These are phyloP conservation scores for Larix kaempferi DNA, from an alignment of 75 land plant species.

Conservation along the genomic window DNA sequence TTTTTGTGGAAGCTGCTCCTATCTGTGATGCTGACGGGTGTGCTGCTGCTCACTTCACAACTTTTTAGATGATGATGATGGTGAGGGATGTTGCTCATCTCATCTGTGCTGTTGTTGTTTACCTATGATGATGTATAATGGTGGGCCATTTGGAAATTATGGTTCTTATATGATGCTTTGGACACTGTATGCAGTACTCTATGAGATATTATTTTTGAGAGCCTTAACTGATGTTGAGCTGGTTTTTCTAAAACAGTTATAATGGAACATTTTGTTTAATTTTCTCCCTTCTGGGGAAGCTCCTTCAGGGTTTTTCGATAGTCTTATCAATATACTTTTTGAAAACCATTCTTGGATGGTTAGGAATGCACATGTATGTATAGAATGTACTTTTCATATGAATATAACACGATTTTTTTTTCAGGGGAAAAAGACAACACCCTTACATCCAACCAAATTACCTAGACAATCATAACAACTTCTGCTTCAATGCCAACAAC, in stretches of 20 bases:
- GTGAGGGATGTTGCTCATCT: too few relatives aligned
- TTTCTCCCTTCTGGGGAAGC: neutral
- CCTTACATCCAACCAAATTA: constrained; percentile 6
- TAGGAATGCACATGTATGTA: neutral
- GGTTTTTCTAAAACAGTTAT: too few relatives aligned
- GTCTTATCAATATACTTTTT: neutral
- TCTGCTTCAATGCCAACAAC: constrained; percentile 98
- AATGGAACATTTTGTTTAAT: too few relatives aligned
- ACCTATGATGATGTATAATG: too few relatives aligned
- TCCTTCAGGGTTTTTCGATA: neutral
- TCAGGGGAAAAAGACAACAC: neutral
- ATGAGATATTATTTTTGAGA: too few relatives aligned
- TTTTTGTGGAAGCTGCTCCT: neutral
- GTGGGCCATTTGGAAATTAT: too few relatives aligned
- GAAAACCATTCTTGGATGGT: neutral
- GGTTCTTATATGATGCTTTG: too few relatives aligned
- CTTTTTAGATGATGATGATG: too few relatives aligned
- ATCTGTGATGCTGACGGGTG: too few relatives aligned
- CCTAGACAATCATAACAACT: constrained; percentile 92
- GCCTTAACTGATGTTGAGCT: too few relatives aligned
- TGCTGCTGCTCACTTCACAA: neutral
- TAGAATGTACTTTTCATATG: neutral
- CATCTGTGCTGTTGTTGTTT: too few relatives aligned
- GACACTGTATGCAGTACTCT: too few relatives aligned
- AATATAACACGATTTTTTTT: neutral